Base-by-base conservation (phyloP, 106 monocot genomes). In the Acorus calamus region DNA sequence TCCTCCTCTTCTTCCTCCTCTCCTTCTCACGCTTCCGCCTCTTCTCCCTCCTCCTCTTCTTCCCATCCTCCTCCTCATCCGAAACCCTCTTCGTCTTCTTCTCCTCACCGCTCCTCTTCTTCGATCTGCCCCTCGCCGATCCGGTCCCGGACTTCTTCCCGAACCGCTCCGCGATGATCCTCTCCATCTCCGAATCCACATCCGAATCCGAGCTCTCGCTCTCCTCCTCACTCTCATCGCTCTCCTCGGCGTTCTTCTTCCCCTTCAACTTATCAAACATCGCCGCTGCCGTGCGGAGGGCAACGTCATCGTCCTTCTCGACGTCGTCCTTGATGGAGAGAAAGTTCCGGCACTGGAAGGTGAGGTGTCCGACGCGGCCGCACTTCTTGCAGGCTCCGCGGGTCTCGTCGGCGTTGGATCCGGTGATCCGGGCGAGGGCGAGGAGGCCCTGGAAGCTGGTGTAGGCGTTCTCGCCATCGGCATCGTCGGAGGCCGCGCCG, bases 331-430 rank as follows among this genome's bases (percentile, higher is more conserved):
- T 87, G 11, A 84, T 78, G 55, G 82, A 80, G 46, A 98, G 88
- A 53, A 98, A 98, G 56, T 98, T 98, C 41, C 96, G 80, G 69
- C 96, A 98, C 81, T 98, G 96, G 72, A 85, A 98, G 42, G 96
- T 88, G 55, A 98, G 77, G 66, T 98, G 96, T 7, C 96, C 96
- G 47, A 98, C 87, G 46, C 96, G 81, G 44, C 87, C 87, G 66
- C 96, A 98, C 83, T 81, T 98, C 80, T 85, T 84, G 79, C 96
- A 98, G 61, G 96, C 67, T 8, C 96, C 96, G 2, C 96, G 87
- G 47, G 96, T 85, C 49, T 98, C 96, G 67, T 88, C 76, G 43
- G 96, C 72, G 67, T 69, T 71, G 14, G 87, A 74, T 2, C 85
- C 83, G 50, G 96, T 98, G 69, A 98, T 91, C 53, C 90, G 84